A percentile compares a stretch with the other conserved stretches of the same genome.
Conservation (phyloP, 192 early-diverging fungal species). For the Coemansia sp. region DNA sequence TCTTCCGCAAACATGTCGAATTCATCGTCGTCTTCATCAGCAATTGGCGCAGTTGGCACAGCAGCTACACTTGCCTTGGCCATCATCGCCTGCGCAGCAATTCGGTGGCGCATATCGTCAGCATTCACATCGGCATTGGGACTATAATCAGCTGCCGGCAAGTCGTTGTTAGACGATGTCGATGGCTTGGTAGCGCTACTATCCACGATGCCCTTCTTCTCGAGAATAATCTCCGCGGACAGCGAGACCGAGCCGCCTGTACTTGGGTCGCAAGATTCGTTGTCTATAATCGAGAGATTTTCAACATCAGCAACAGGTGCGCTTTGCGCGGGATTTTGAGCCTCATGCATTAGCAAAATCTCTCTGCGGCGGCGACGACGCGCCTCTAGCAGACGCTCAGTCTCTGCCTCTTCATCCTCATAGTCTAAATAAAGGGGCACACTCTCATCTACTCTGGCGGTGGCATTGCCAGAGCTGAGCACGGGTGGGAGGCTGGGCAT, state of each 20-base stretch:
- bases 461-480: background rate
- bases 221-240: constrained; percentile 24
- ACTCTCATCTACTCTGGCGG: background rate
- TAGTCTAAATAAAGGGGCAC: background rate
- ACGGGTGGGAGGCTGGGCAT: background rate
- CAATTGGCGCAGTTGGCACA: constrained; percentile 16
- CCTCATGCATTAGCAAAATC: constrained; percentile 73
- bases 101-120: constrained; percentile 66
- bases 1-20: constrained; percentile 70
- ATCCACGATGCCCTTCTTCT: constrained; percentile 30
- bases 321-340: constrained; percentile 40
- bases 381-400: constrained; percentile 82
- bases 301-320: constrained; percentile 24
- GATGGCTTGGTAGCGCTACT: constrained; percentile 14
- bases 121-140: constrained; percentile 72
- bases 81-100: constrained; percentile 40
- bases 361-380: constrained; percentile 73
- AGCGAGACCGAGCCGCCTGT: background rate
- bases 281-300: background rate
- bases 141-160: constrained; percentile 79
- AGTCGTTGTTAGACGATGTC: constrained; percentile 15
- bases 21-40: constrained; percentile 38
- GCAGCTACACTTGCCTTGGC: constrained; percentile 43
- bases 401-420: constrained; percentile 68
- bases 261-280: background rate